phyloP scores from a whole-genome alignment of 345 rosid species.

The Populus pruinosa region DNA sequence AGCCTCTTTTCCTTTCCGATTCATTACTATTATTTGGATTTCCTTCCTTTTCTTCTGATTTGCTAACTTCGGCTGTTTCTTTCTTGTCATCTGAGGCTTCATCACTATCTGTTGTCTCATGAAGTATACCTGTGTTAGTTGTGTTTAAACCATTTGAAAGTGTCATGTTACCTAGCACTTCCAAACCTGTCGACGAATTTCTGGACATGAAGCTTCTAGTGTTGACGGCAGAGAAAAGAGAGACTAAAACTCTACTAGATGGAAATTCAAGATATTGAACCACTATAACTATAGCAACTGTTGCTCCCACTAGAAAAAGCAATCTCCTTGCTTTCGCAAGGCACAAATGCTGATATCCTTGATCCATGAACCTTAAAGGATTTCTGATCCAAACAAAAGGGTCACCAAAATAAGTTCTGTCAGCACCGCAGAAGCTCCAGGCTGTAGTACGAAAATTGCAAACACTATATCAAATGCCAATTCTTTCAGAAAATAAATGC shows the following conservation, averaged over 20 bases:
- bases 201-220: constrained; percentile 4
- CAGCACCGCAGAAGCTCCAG: neutral
- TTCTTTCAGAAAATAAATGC: neutral
- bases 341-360: constrained; percentile 38
- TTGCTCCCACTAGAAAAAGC: constrained; percentile 37
- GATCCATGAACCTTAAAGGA: constrained; percentile 33
- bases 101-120: constrained; percentile 19
- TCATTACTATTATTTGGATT: neutral
- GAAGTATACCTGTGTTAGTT: constrained; percentile 1
- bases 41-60: neutral
- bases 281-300: constrained; percentile 29
- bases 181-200: constrained; percentile 7
- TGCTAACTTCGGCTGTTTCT: neutral
- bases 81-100: constrained; percentile 8
- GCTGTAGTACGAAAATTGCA: neutral
- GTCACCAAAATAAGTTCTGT: neutral
- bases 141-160: constrained; percentile 26
- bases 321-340: constrained; percentile 42
- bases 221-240: constrained; percentile 40
- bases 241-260: constrained; percentile 36
- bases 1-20: constrained; percentile 9
- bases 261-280: constrained; percentile 62
- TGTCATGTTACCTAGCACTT: constrained; percentile 8
- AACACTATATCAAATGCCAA: too few species aligned
- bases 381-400: neutral